These are phyloP conservation scores for Coriolopsis trogii DNA, from an alignment of 1,284 basidiomycete species.

Conservation along the genomic window DNA sequence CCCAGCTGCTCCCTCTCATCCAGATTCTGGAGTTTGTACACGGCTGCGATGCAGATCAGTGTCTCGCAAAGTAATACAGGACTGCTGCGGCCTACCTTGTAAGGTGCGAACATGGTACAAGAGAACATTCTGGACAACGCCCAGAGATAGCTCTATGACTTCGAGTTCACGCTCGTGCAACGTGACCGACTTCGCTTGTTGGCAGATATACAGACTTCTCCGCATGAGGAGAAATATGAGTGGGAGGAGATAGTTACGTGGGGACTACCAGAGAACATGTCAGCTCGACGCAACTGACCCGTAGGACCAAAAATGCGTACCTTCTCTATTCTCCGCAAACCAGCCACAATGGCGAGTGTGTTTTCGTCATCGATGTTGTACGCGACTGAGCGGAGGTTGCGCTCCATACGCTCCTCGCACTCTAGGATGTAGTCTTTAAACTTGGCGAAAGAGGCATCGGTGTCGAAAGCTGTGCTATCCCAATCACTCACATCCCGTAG, in stretches of 20 bases:
- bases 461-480: background rate
- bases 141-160: background rate
- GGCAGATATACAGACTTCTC: constrained; percentile 5
- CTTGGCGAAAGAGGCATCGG: constrained; percentile 4
- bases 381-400: constrained; percentile 18
- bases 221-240: constrained; percentile 13
- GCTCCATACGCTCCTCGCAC: constrained; percentile 23
- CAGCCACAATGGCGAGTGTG: constrained; percentile 23
- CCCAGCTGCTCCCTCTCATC: constrained; percentile 26
- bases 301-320: constrained; percentile 6
- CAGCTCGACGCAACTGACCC: background rate
- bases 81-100: background rate
- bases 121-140: background rate
- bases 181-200: background rate
- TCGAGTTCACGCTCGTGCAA: constrained; percentile 10
- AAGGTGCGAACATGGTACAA: background rate
- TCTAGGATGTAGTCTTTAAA: constrained; percentile 25
- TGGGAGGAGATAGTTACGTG: constrained; percentile 15
- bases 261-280: background rate
- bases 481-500: background rate
- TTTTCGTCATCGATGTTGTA: constrained; percentile 28
- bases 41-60: too few species aligned
- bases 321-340: constrained; percentile 23
- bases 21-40: constrained; percentile 35
- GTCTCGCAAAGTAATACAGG: too few species aligned